Percentiles rank a stretch among this genome's conserved stretches.
Conservation (phyloP, 1,284 basidiomycete genomes). For the Cryptococcus sp. region DNA sequence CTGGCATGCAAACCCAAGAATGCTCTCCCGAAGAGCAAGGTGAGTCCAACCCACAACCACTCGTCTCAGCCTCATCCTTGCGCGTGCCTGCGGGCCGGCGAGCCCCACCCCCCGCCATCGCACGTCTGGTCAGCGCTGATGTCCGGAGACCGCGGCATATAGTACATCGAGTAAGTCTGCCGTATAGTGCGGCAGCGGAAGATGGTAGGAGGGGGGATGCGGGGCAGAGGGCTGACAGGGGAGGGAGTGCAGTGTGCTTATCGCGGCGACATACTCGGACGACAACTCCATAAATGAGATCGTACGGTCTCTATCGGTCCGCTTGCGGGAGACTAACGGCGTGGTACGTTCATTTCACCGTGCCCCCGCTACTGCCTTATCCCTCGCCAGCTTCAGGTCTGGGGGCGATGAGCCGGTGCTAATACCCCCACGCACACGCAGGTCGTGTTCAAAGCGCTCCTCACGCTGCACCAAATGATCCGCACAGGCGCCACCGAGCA, state of each 20-base stretch:
- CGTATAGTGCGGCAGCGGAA: neutral
- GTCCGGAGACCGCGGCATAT: neutral
- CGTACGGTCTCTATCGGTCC: constrained; percentile 74
- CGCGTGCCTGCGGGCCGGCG: neutral
- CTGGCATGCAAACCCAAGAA: constrained; percentile 92
- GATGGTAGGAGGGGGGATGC: neutral
- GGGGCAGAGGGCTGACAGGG: constrained; percentile 2
- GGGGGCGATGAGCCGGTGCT: neutral
- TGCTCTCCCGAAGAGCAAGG: constrained; percentile 88
- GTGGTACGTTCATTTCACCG: constrained; percentile 59
- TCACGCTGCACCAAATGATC: constrained; percentile 93
- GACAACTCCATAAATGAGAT: constrained; percentile 90
- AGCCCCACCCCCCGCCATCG: neutral
- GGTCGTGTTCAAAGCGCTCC: constrained; percentile 94
- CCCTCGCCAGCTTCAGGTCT: no score
- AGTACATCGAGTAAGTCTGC: constrained; percentile 49
- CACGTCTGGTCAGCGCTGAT: neutral
- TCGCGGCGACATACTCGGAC: constrained; percentile 88
- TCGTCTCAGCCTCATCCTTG: no score
- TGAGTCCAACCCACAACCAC: constrained; percentile 45
- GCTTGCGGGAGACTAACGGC: constrained; percentile 84
- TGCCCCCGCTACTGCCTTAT: neutral
- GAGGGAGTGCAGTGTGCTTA: constrained; percentile 69
- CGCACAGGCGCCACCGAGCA: constrained; percentile 90
- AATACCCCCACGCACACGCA: constrained; percentile 51